Percentiles rank a stretch among this genome's conserved stretches.
phyloP scores from a whole-genome alignment of 2,329 filamentous ascomycete species.

The Cryphonectria carpinicola region DNA sequence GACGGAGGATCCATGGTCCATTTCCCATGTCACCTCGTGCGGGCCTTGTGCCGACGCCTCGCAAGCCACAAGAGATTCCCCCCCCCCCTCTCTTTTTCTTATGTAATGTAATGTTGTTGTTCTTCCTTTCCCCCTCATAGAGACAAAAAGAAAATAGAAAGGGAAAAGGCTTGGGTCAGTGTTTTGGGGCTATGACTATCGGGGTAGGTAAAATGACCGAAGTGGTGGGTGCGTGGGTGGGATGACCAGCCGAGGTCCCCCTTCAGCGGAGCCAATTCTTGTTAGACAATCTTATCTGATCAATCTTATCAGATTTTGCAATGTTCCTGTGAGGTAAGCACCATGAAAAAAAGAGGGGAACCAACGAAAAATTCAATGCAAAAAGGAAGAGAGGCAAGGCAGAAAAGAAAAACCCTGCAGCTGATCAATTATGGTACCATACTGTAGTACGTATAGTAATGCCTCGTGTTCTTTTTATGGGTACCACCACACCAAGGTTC shows the following conservation, averaged over 20 bases:
- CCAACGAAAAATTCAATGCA: background rate
- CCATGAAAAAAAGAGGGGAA: background rate
- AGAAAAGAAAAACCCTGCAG: background rate
- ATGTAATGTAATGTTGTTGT: no score
- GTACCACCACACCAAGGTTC: no score
- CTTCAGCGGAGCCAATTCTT: background rate
- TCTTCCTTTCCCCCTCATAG: no score
- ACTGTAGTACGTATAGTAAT: no score
- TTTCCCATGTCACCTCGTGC: background rate
- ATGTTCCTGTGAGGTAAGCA: background rate
- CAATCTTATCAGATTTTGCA: constrained; percentile 25
- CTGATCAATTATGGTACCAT: background rate
- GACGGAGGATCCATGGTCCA: background rate
- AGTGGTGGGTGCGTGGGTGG: background rate
- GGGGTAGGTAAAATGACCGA: background rate
- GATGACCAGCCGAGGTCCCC: background rate
- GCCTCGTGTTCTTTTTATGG: background rate
- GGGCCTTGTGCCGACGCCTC: background rate
- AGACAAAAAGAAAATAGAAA: background rate
- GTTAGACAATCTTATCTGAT: constrained; percentile 22
- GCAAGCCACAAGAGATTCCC: background rate
- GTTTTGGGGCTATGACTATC: background rate
- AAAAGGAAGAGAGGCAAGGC: background rate
- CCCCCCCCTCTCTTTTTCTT: no score
- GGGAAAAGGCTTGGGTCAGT: background rate